phyloP scores from a whole-genome alignment of 1,284 basidiomycete species.

The Vanrija humicola region DNA sequence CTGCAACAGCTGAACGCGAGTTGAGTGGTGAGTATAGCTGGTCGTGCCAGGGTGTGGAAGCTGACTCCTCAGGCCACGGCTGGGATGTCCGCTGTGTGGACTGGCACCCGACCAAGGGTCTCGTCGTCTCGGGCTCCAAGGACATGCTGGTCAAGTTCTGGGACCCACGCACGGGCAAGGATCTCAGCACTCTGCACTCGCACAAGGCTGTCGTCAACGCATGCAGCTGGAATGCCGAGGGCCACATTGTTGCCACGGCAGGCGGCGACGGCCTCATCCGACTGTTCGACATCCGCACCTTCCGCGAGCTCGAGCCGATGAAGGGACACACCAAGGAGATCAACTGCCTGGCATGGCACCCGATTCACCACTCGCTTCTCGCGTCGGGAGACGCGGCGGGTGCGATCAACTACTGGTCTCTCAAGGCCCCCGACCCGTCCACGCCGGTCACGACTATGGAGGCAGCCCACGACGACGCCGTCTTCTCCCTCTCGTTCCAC shows the following conservation, averaged over 20 bases:
- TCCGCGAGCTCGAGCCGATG: slow-evolving; percentile 87
- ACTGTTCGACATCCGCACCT: slow-evolving; percentile 96
- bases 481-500: slow-evolving; percentile 94
- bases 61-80: slow-evolving; percentile 66
- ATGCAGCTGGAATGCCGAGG: slow-evolving; percentile 85
- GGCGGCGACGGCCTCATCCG: slow-evolving; percentile 90
- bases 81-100: slow-evolving; percentile 99
- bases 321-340: slow-evolving; percentile 97
- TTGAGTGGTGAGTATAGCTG: slow-evolving; percentile 63
- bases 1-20: slow-evolving; percentile 79
- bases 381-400: slow-evolving; percentile 93
- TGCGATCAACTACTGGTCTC: slow-evolving; percentile 86
- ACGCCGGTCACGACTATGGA: slow-evolving; percentile 74
- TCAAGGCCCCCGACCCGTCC: slow-evolving; percentile 52
- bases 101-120: slow-evolving; percentile 95
- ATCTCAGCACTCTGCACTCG: slow-evolving; percentile 84
- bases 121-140: slow-evolving; percentile 90
- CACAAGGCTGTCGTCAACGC: slow-evolving; percentile 98
- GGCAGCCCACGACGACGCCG: slow-evolving; percentile 93
- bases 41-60: background rate
- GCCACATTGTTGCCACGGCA: slow-evolving; percentile 87
- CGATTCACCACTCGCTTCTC: slow-evolving; percentile 78
- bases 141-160: slow-evolving; percentile 99
- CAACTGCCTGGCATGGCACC: slow-evolving; percentile 94
- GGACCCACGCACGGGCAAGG: slow-evolving; percentile 88